A percentile compares a stretch with the other conserved stretches of the same genome.
Conservation (phyloP, 2,329 filamentous ascomycete genomes). For the Didymella keratinophila region DNA sequence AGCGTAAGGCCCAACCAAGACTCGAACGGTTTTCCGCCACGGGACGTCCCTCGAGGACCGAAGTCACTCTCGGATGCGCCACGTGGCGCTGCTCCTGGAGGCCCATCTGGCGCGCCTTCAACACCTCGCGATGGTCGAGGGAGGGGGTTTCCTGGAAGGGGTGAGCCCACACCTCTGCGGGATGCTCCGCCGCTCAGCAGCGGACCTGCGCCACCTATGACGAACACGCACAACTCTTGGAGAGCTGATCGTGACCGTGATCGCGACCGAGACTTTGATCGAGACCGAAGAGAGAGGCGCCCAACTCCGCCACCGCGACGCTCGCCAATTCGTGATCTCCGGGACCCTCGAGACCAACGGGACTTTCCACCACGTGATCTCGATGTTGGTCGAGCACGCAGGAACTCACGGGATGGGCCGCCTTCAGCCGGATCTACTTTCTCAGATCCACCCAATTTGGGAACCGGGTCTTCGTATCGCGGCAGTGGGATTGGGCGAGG, state of each 20-base stretch:
- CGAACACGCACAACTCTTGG: slow-evolving; percentile 60
- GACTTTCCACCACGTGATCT: slow-evolving; percentile 67
- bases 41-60: slow-evolving; percentile 80
- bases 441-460: slow-evolving; percentile 69
- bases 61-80: slow-evolving; percentile 76
- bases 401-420: slow-evolving; percentile 76
- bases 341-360: slow-evolving; percentile 70
- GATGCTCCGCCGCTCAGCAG: slow-evolving; percentile 60
- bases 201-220: slow-evolving; percentile 31
- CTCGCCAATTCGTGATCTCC: slow-evolving; percentile 66
- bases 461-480: slow-evolving; percentile 58
- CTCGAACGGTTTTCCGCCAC: slow-evolving; percentile 37
- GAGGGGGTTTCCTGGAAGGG: slow-evolving; percentile 65
- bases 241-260: slow-evolving; percentile 59
- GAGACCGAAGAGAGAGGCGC: slow-evolving; percentile 66
- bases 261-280: slow-evolving; percentile 63
- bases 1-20: slow-evolving; percentile 41
- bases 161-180: slow-evolving; percentile 69
- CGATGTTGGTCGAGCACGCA: slow-evolving; percentile 71
- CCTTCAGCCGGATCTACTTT: slow-evolving; percentile 74
- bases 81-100: slow-evolving; percentile 48
- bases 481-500: slow-evolving; percentile 62
- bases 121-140: slow-evolving; percentile 65
- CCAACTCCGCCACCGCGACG: slow-evolving; percentile 66
- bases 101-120: slow-evolving; percentile 42